A percentile compares a stretch with the other conserved stretches of the same genome.
These are phyloP conservation scores for Endocalyx cinctus DNA, from an alignment of 2,329 filamentous ascomycete species.

Conservation along the genomic window DNA sequence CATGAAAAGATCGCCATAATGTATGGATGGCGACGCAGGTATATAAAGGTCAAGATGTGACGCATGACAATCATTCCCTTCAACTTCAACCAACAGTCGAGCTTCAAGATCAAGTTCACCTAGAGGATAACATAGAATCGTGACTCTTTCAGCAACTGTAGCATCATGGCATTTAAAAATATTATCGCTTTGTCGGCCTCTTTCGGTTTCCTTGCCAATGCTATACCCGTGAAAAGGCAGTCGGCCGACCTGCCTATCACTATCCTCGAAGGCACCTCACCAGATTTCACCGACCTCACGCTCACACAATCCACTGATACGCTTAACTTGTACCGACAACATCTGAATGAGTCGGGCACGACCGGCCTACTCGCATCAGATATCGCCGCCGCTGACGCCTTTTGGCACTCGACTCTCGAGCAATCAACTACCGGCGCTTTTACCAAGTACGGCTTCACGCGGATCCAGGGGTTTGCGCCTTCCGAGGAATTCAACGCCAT, in stretches of 20 bases:
- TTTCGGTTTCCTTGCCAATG: neutral
- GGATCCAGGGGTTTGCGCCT: constrained; percentile 7
- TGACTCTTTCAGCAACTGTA: too few relatives aligned
- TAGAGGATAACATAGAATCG: too few relatives aligned
- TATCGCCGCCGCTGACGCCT: constrained; percentile 7
- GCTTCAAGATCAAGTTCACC: too few relatives aligned
- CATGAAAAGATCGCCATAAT: too few relatives aligned
- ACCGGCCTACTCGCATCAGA: constrained; percentile 7
- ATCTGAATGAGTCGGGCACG: constrained; percentile 7
- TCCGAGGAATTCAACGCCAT: constrained; percentile 8
- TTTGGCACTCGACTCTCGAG: constrained; percentile 5
- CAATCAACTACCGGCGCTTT: constrained; percentile 6
- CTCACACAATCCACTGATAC: constrained; percentile 7
- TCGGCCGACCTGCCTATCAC: constrained; percentile 7
- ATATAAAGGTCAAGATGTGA: too few relatives aligned
- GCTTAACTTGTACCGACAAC: constrained; percentile 7
- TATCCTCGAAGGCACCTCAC: constrained; percentile 10
- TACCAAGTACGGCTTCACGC: constrained; percentile 7
- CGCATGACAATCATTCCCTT: too few relatives aligned
- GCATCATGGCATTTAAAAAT: constrained; percentile 2
- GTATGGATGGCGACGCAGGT: too few relatives aligned
- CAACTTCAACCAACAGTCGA: too few relatives aligned
- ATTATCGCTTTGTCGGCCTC: neutral
- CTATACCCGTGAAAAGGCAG: constrained; percentile 1
- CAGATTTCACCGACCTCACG: constrained; percentile 5